Conservation (phyloP, 2,329 filamentous ascomycete genomes). For the Aspergillus jensenii region DNA sequence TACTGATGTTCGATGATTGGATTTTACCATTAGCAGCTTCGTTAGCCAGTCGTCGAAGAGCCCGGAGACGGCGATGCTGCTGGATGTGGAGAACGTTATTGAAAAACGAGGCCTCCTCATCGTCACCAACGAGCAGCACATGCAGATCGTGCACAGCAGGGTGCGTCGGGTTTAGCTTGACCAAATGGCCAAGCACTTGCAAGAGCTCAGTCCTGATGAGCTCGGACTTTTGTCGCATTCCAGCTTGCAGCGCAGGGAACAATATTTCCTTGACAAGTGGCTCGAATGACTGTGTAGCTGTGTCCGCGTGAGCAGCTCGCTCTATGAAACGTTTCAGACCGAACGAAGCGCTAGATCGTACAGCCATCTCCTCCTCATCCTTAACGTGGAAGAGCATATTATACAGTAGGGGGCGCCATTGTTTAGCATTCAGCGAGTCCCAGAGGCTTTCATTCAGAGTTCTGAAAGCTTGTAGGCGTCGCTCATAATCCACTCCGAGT, state of each 20-base stretch:
- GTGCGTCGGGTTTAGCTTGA: conserved; percentile 70
- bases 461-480: conserved; percentile 73
- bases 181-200: conserved; percentile 73
- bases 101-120: conserved; percentile 86
- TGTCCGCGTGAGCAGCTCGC: conserved; percentile 50
- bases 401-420: conserved; percentile 86
- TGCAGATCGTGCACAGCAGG: conserved; percentile 71
- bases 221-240: conserved; percentile 76
- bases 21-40: conserved; percentile 66
- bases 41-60: conserved; percentile 71
- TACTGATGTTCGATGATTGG: conserved; percentile 73
- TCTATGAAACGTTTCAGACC: conserved; percentile 76
- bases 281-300: conserved; percentile 50
- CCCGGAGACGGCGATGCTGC: conserved; percentile 78
- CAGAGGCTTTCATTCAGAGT: conserved; percentile 66
- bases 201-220: conserved; percentile 81
- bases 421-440: conserved; percentile 60
- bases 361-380: conserved; percentile 83
- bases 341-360: conserved; percentile 79
- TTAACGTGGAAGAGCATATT: conserved; percentile 87
- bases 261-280: conserved; percentile 64
- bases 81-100: conserved; percentile 89
- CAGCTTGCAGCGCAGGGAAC: conserved; percentile 72
- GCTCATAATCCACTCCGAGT: conserved; percentile 84
- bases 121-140: conserved; percentile 66